Percentiles rank a stretch among this genome's conserved stretches.
These are phyloP conservation scores for Meira miltonrushii DNA, from an alignment of 1,284 basidiomycete genomes.

Conservation along the genomic window DNA sequence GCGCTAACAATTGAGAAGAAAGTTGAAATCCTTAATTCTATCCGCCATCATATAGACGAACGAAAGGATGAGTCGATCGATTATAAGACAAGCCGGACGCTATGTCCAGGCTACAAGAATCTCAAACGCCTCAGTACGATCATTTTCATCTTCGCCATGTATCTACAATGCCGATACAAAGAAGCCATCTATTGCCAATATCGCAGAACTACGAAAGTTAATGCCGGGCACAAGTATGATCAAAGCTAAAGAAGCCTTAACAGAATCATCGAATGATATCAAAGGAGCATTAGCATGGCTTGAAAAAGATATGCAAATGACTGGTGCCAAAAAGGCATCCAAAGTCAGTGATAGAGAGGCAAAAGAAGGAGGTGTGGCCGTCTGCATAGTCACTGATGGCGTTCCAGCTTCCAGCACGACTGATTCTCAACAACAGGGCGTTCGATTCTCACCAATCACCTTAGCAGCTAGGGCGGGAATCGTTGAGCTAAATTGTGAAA, in stretches of 20 bases:
- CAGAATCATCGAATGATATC: conserved; percentile 68
- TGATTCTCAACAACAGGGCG: conserved; percentile 53
- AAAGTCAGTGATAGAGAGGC: conserved; percentile 73
- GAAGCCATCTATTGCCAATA: conserved; percentile 63
- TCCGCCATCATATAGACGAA: no score
- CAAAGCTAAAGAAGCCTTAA: conserved; percentile 82
- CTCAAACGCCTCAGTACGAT: background rate
- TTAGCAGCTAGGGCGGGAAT: conserved; percentile 64
- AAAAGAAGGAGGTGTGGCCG: conserved; percentile 71
- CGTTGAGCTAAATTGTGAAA: conserved; percentile 92
- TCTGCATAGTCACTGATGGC: conserved; percentile 67
- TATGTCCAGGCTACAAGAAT: background rate
- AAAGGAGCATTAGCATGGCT: conserved; percentile 74
- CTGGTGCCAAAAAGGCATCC: conserved; percentile 72
- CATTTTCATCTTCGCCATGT: no score
- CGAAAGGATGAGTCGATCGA: background rate
- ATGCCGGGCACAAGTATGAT: conserved; percentile 68
- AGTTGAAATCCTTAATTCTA: background rate
- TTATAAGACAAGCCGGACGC: background rate
- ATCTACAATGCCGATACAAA: no score
- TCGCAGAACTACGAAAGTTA: conserved; percentile 76
- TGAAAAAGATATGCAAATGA: conserved; percentile 64
- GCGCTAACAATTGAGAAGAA: background rate
- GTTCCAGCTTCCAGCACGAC: conserved; percentile 19
- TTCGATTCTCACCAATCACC: conserved; percentile 10